Evolutionary conservation across 176 grass and related monocot species (phyloP), one percentile per base, ranked within the genome.

Genomic region (Eragrostis nindensis): DNA sequence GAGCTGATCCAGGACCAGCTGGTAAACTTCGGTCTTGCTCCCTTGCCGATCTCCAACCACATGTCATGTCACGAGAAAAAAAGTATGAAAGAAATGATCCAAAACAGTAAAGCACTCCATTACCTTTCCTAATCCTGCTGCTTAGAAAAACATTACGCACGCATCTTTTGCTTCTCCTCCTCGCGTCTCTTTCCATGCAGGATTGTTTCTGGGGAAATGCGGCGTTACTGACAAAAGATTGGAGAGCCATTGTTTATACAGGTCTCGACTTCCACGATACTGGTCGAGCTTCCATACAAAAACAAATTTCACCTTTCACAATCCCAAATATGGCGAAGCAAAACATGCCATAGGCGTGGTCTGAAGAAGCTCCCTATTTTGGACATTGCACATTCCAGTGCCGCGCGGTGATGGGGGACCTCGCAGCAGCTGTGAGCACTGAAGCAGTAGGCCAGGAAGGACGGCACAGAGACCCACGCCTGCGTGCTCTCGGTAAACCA

Each of bases 401-500:
- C 55, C 10, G 55, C 3, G 10, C 25, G 15, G 26, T n/a, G 18
- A 0, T 11, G 54, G 52, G 50, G 50, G 25, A n/a, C 25, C 59
- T 15, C 15, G 59, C 24, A 13, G 7, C 54, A 22, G 22, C n/a
- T n/a, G n/a, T n/a, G n/a, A n/a, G n/a, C n/a, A n/a, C n/a, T n/a
- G n/a, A n/a, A 26, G 22, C n/a, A 6, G 67, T 44, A 76, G 73
- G 63, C 0, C 40, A 39, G 44, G 24, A 30, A 74, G 40, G 32
- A 26, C 42, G 62, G 45, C 71, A 70, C 71, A 30, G 8, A 50
- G 60, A 54, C 85, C 65, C 79, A 87, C 66, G 45, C 44, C 79
- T 32, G 64, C 79, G 62, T 87, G 55, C 46, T 52, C 85, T 76
- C 54, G 71, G 44, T 46, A 19, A 65, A 60, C 73, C 56, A 54